A percentile compares a stretch with the other conserved stretches of the same genome.
These are phyloP conservation scores for Phytopythium helicoides DNA, from an alignment of 352 stramenopile genomes.

Conservation along the genomic window DNA sequence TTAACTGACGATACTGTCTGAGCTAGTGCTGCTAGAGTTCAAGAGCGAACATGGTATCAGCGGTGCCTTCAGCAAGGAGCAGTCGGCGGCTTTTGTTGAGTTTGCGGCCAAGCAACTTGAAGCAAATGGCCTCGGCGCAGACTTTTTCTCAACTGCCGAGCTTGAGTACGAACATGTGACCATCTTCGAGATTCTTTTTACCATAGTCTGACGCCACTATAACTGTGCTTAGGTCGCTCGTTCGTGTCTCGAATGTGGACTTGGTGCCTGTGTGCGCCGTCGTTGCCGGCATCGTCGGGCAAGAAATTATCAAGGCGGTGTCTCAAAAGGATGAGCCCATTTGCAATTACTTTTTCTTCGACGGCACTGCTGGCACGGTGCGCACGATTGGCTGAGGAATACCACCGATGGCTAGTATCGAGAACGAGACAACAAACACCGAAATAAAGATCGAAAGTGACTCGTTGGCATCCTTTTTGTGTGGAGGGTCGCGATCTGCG, in stretches of 20 bases:
- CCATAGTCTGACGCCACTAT: neutral
- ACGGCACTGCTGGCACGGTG: constrained; percentile 62
- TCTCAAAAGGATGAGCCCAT: constrained; percentile 95
- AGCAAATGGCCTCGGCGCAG: constrained; percentile 48
- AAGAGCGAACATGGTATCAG: constrained; percentile 20
- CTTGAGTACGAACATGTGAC: constrained; percentile 31
- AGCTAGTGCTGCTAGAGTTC: constrained; percentile 64
- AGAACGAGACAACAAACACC: no score
- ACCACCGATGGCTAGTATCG: no score
- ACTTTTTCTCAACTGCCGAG: constrained; percentile 57
- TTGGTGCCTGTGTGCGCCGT: constrained; percentile 94
- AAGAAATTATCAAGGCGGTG: constrained; percentile 98
- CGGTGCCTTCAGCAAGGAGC: constrained; percentile 9
- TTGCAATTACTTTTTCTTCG: constrained; percentile 96
- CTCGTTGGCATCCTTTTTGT: no score
- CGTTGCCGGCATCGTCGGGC: constrained; percentile 94
- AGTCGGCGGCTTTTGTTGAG: constrained; percentile 45
- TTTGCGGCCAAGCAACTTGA: constrained; percentile 52
- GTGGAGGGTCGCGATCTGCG: no score
- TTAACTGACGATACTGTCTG: neutral
- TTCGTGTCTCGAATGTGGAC: constrained; percentile 42
- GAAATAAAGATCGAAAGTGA: no score
- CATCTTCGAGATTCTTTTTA: neutral
- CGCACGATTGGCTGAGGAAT: constrained; percentile 47
- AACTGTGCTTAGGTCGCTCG: constrained; percentile 28